Percentiles rank a stretch among this genome's conserved stretches.
These are phyloP conservation scores for Eutrema salsugineum DNA, from an alignment of 441 rosid species.

Conservation along the genomic window DNA sequence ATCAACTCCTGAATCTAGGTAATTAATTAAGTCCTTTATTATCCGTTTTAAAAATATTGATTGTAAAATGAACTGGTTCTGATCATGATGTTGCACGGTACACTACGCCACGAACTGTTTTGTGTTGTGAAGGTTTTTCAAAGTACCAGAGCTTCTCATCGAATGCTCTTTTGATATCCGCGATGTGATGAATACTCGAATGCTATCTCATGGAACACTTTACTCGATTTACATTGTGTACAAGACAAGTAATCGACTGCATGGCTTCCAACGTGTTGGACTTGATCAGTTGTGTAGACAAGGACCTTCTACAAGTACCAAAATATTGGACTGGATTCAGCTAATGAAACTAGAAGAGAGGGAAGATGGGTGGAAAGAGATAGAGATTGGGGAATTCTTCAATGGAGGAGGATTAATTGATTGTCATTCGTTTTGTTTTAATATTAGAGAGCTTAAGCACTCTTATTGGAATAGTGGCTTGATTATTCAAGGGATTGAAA, in stretches of 20 bases:
- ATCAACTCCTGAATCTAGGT: conserved; percentile 32
- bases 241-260: background rate
- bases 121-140: conserved; percentile 27
- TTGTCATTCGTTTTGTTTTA: background rate
- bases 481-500: conserved; percentile 33
- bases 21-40: background rate
- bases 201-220: conserved; percentile 20
- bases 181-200: conserved; percentile 12
- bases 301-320: no score
- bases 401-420: conserved; percentile 22
- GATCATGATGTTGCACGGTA: no score
- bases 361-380: conserved; percentile 39
- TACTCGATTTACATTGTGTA: conserved; percentile 34
- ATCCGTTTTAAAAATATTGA: no score
- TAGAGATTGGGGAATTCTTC: conserved; percentile 33
- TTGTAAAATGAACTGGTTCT: no score
- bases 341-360: background rate
- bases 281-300: no score
- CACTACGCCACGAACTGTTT: no score
- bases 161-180: conserved; percentile 29
- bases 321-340: background rate
- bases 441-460: no score
- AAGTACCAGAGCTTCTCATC: conserved; percentile 15
- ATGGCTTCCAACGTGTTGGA: background rate
- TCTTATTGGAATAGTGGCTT: conserved; percentile 17